Base-by-base conservation (phyloP, 1,284 basidiomycete species). In the Leccinum huronense region DNA sequence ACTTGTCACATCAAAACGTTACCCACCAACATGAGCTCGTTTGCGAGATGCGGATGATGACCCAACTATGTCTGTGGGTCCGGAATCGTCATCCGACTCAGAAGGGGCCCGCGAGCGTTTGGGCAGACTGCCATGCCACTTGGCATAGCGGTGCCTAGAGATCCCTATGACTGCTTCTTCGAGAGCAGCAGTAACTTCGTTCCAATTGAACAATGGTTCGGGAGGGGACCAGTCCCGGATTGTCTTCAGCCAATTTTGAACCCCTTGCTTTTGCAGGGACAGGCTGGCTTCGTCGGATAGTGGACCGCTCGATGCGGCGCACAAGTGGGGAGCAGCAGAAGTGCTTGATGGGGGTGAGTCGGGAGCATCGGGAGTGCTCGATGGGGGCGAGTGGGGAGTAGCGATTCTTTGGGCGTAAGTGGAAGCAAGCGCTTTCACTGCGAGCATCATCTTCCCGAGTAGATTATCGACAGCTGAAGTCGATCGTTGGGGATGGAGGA, bases 111-210 rank as follows among this genome's bases (percentile, higher is more conserved):
- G 48, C 11, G 19, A 6, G 48, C 13, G 23, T 27, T 53, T 53
- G 9, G 48, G 48, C 7, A 53, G 19, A 3, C 3, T 53, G 23
- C 13, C 23, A 53, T 53, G 48, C 48, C 48, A 53, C 13, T 53
- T 14, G 23, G 13, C 48, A 14, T 53, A 53, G 13, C 19, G 23
- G 6, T 53, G 11, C 27, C 48, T 51, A 11, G 5, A 51, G 3
- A 51, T 51, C 48, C 51, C 51, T 53, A 53, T 53, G 3, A 53
- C 51, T 53, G 51, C 51, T 53, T 53, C 51, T 14, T 53, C 51
- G 11, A 53, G 13, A 14, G 51, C 51, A 53, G 23, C 6, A n/a
- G 51, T 6, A 6, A 53, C 13, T 53, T 53, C 1, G 23, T 14
- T 53, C 51, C 51, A 53, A 53, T 14, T 53, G 13, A 53, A 53